phyloP scores from a whole-genome alignment of 1,284 basidiomycete genomes.

The Malassezia slooffiae region DNA sequence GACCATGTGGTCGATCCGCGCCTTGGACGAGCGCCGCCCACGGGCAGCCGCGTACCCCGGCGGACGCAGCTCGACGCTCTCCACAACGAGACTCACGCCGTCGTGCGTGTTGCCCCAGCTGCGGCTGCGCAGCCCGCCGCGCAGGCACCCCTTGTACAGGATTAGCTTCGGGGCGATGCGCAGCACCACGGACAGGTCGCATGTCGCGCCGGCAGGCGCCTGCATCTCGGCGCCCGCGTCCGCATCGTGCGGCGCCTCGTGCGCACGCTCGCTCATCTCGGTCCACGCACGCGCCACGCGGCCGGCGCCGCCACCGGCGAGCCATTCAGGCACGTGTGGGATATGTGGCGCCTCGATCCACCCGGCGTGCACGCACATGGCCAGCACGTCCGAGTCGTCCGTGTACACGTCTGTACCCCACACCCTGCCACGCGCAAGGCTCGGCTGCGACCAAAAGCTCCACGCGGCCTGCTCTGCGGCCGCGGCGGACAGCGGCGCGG shows the following conservation, averaged over 20 bases:
- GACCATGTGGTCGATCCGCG: constrained; percentile 24
- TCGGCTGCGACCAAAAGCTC: constrained; percentile 33
- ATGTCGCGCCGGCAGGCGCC: constrained; percentile 3
- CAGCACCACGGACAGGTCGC: constrained; percentile 50
- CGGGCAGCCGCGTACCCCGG: constrained; percentile 24
- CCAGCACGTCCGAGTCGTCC: constrained; percentile 54
- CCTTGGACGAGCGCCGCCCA: constrained; percentile 23
- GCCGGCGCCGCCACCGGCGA: constrained; percentile 9
- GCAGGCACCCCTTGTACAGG: constrained; percentile 50
- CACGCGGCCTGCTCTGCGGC: constrained; percentile 15
- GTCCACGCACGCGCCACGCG: constrained; percentile 33
- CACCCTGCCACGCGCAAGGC: constrained; percentile 44
- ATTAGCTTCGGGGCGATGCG: constrained; percentile 52
- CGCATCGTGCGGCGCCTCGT: constrained; percentile 7
- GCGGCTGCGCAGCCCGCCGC: constrained; percentile 50
- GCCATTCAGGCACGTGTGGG: constrained; percentile 16
- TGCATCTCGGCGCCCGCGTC: background rate
- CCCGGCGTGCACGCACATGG: constrained; percentile 52
- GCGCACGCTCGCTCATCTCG: constrained; percentile 2
- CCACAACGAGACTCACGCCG: constrained; percentile 52
- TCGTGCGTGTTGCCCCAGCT: constrained; percentile 55
- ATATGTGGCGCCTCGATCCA: constrained; percentile 49
- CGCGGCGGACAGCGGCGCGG: background rate
- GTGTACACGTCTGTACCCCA: constrained; percentile 57
- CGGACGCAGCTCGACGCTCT: constrained; percentile 49